Base-by-base conservation (phyloP, 2,329 filamentous ascomycete species). In the Fusarium sambucinum region DNA sequence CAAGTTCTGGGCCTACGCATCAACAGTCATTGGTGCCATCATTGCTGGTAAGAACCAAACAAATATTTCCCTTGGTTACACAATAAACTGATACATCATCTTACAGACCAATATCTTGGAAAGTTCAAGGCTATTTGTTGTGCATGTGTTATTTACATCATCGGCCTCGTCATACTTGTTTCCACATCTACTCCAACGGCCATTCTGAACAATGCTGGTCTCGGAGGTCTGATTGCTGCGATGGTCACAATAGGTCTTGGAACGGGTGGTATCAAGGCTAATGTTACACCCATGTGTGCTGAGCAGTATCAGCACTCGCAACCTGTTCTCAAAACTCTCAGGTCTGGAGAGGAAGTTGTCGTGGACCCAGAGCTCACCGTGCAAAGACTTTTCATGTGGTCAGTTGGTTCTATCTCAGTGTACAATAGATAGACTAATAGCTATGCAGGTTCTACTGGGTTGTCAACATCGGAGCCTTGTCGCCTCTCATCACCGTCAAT, bases 1-100 rank as follows among this genome's bases (percentile, higher is more conserved):
- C 40, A 59, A 59, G 19, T 59, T 59, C 8, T 59, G 55, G 55
- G 55, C 55, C 6, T 59, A 59, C 3, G 50, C 55, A 1, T 59
- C 55, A 0, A 59, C 55, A 8, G 55, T 59, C 3, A 59, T 59
- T 2, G 55, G 55, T 0, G 55, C 55, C 1, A 59, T 59, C 3
- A 9, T 59, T 3, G 55, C 55, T 1, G 55, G 55, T 38, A 32
- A 12, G 19, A 6, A 2, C 0, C 2, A 4, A 8, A 12, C 8
- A 13, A 45, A 7, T 6, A 2, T 1, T 11, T 13, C 0, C 2
- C 0, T 3, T n/a, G 7, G 17, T 9, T 14, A 35, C 4, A n/a
- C 16, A 6, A 7, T 1, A 6, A 3, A 13, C 16, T 54, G 2
- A 58, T 6, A 6, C 5, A 14, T 7, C 4, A 2, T 12, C 14